Conservation (phyloP, 495 filamentous ascomycete genomes). For the Aspergillus egyptiacus region DNA sequence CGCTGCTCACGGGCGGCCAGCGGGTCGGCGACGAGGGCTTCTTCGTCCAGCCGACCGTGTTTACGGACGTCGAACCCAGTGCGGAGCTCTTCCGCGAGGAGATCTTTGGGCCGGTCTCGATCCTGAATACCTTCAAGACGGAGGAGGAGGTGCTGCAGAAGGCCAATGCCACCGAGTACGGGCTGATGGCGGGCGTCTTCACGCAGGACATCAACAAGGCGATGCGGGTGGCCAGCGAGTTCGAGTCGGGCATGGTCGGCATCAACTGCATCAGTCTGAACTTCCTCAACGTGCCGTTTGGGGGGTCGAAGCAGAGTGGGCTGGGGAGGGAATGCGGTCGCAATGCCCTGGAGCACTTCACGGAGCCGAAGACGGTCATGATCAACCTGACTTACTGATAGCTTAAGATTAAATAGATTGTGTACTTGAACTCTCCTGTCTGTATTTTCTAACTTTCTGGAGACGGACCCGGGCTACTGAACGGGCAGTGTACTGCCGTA, state of each 20-base stretch:
- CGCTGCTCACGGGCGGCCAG: too few species aligned
- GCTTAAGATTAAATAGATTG: background rate
- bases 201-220: constrained; percentile 42
- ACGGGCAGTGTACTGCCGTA: too few species aligned
- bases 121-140: background rate
- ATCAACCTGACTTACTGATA: constrained; percentile 3
- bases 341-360: constrained; percentile 2
- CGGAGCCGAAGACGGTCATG: constrained; percentile 5
- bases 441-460: too few species aligned
- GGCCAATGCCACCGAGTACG: constrained; percentile 5
- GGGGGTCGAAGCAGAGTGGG: constrained; percentile 48
- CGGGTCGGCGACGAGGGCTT: too few species aligned
- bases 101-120: constrained; percentile 19
- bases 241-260: constrained; percentile 40
- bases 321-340: constrained; percentile 45
- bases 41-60: constrained; percentile 21
- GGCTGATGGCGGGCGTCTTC: constrained; percentile 37
- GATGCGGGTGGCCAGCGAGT: constrained; percentile 31
- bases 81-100: constrained; percentile 23
- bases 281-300: constrained; percentile 33
- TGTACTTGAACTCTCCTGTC: too few species aligned
- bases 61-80: constrained; percentile 13
- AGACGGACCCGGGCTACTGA: too few species aligned
- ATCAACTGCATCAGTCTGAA: constrained; percentile 40
- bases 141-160: background rate